Conservation (phyloP, 805 yeast genomes). For the Torulaspora franciscae region DNA sequence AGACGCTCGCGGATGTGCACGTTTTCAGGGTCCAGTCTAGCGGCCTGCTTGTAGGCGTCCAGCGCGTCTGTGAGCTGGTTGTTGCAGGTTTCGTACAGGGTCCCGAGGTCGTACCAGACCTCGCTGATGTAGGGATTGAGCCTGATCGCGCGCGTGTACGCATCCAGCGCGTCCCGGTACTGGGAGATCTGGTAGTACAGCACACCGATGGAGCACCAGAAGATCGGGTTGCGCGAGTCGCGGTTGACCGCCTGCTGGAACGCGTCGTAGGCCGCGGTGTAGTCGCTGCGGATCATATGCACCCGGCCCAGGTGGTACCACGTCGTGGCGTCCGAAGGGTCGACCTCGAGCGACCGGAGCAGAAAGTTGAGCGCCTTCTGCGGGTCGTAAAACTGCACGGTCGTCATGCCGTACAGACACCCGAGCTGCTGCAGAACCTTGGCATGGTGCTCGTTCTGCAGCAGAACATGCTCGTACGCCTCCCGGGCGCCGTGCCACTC, state of each 20-base stretch:
- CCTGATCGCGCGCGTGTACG: slow-evolving; percentile 93
- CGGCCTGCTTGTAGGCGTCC: slow-evolving; percentile 96
- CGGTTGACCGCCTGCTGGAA: slow-evolving; percentile 98
- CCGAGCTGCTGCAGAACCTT: slow-evolving; percentile 95
- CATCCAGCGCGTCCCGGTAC: slow-evolving; percentile 94
- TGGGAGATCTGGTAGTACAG: slow-evolving; percentile 93
- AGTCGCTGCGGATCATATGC: slow-evolving; percentile 93
- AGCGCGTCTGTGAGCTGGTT: slow-evolving; percentile 92
- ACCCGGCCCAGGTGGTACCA: slow-evolving; percentile 97
- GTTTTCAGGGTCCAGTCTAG: slow-evolving; percentile 88
- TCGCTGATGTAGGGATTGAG: slow-evolving; percentile 93
- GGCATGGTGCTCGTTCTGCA: slow-evolving; percentile 88
- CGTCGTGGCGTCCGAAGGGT: slow-evolving; percentile 86
- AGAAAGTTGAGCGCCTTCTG: slow-evolving; percentile 77
- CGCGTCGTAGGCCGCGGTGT: slow-evolving; percentile 94
- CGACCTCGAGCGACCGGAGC: slow-evolving; percentile 83
- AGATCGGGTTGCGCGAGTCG: slow-evolving; percentile 94
- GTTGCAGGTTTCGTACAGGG: slow-evolving; percentile 93
- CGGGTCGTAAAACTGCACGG: slow-evolving; percentile 68
- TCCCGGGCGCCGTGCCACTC: slow-evolving; percentile 90
- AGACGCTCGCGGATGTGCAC: slow-evolving; percentile 91
- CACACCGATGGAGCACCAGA: slow-evolving; percentile 96
- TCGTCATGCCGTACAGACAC: slow-evolving; percentile 70
- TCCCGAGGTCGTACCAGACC: slow-evolving; percentile 98
- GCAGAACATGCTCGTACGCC: slow-evolving; percentile 89